These are phyloP conservation scores for Brassica carinata DNA, from an alignment of 345 rosid genomes.

Conservation along the genomic window DNA sequence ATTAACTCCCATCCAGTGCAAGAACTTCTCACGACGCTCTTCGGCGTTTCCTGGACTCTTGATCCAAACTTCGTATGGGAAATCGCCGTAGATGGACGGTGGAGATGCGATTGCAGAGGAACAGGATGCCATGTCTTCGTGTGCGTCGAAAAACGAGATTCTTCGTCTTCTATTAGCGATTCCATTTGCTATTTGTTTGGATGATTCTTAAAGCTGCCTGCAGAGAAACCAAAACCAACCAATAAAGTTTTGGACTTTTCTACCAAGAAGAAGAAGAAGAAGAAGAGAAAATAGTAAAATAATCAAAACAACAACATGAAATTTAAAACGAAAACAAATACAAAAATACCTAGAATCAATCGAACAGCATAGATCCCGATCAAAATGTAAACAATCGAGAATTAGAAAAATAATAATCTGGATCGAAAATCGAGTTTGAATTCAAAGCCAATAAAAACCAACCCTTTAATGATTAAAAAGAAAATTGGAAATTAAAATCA, in stretches of 20 bases:
- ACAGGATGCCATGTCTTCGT: slow-evolving; percentile 56
- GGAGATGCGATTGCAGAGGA: slow-evolving; percentile 30
- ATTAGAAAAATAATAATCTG: slow-evolving; percentile 18
- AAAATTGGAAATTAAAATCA: slow-evolving; percentile 35
- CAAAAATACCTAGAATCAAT: slow-evolving; percentile 47
- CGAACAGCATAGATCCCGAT: slow-evolving; percentile 92
- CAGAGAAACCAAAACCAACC: slow-evolving; percentile 38
- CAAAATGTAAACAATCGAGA: slow-evolving; percentile 44
- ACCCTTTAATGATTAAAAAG: slow-evolving; percentile 41
- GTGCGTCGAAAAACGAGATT: slow-evolving; percentile 71
- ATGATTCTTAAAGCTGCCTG: slow-evolving; percentile 46
- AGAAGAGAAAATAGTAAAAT: slow-evolving; percentile 45
- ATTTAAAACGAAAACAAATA: neutral
- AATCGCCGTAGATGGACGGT: slow-evolving; percentile 5
- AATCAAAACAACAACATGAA: slow-evolving; percentile 45
- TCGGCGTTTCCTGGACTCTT: slow-evolving; percentile 57
- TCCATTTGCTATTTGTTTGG: slow-evolving; percentile 50
- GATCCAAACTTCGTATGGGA: slow-evolving; percentile 61
- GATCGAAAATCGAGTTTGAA: slow-evolving; percentile 41
- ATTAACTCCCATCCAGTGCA: slow-evolving; percentile 58
- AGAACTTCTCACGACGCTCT: slow-evolving; percentile 61
- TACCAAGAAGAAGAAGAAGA: neutral
- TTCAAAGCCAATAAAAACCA: slow-evolving; percentile 33
- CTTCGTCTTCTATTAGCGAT: slow-evolving; percentile 61
- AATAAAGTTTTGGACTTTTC: no score